Base-by-base conservation (phyloP, 192 early-diverging fungal species). In the Ambispora gerdemannii region DNA sequence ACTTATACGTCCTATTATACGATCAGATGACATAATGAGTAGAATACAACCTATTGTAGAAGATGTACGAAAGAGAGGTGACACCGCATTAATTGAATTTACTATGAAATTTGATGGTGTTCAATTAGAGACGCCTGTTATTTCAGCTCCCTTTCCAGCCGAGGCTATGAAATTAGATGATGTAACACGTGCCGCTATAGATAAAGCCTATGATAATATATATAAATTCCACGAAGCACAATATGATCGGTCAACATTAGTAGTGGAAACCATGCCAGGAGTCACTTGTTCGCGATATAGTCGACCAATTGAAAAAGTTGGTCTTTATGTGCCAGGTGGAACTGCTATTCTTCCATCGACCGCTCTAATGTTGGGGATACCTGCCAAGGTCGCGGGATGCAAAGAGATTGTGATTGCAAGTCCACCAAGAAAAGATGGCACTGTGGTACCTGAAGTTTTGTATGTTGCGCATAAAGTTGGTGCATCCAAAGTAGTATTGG, bases 401-500 rank as follows among this genome's bases (percentile, higher is more conserved):
- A 83, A 78, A 65, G 89, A 97, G 72, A 98, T 99, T 77, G 91
- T 98, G 3, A 81, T 99, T 74, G 97, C 96, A 32, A 94, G 93
- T 4, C 97, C 97, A 31, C 97, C 97, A 30, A 84, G 93, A 38
- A 77, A 87, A 38, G 94, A 98, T 76, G 97, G 97, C 28, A 86
- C 89, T 28, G 82, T 96, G 72, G 90, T 89, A 2, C 96, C 96
- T 30, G 97, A 99, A 78, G 95, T 99, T 4, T 84, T 99, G 67
- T 99, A 99, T 73, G 97, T 97, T 20, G 97, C 97, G 7, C 85
- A 93, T 77, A 98, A 98, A 89, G 84, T 97, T 47, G 95, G 95
- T 4, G 97, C 95, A n/a, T 84, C 90, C 2, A 87, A 90, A 61
- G 88, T 99, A 63, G 80, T 99, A 49, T 81, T 88, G 63, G 97